Base-by-base conservation (phyloP, 257 asterid species). In the Solanum dulcamara region DNA sequence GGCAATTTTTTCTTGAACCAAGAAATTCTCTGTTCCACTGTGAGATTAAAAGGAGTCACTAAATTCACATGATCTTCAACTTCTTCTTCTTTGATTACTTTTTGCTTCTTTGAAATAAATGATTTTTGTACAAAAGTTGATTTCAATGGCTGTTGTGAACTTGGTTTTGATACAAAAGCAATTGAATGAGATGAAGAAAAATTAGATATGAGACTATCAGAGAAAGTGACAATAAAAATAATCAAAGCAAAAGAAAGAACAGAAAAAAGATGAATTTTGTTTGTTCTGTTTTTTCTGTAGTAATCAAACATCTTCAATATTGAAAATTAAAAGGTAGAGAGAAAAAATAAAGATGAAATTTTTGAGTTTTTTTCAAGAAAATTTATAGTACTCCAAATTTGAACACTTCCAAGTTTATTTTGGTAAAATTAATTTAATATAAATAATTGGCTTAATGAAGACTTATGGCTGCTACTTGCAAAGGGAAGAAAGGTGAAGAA, bases 301-400 rank as follows among this genome's bases (percentile, higher is more conserved):
- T 88, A 84, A 84, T 90, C 89, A 4, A 85, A 67, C 95, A 91
- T 92, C 40, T 86, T 85, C 14, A 80, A 28, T 35, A 77, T 77
- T 46, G 83, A 4, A 46, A 15, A 60, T n/a, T 24, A 24, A 5
- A 42, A 24, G n/a, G 12, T 74, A 13, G 57, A 68, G 28, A 53
- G 28, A 42, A 22, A 28, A 42, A 37, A 17, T 10, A 42, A 74
- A 20, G 12, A 42, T 75, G 83, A 46, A 46, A 10, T 5, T 18
- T 46, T 17, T 28, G 28, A 46, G 35, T 15, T 75, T 42, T 42
- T 20, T 42, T 26, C 38, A 42, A 75, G 81, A 9, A 42, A 75
- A 8, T 42, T 75, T 24, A 42, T 44, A 77, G 42, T 15, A 14
- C 22, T 46, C 13, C 8, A 4, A 46, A 46, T 77, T 8, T 28